Evolutionary conservation across 257 asterid species (phyloP), one percentile per base, ranked within the genome.

Genomic region (Linderniella brevidens): DNA sequence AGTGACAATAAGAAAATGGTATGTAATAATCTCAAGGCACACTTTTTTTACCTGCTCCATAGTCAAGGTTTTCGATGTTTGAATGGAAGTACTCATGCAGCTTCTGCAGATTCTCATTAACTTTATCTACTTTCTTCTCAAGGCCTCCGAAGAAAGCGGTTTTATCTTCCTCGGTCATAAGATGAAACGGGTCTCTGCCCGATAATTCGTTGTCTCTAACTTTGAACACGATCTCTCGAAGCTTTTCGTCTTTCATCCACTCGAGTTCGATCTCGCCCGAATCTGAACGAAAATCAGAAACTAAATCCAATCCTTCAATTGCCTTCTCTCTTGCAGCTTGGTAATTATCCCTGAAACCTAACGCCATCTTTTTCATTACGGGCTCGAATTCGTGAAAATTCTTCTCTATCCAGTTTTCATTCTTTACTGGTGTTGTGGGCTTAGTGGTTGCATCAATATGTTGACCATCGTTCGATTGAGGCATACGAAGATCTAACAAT

Each of bases 41-140:
- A n/a, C n/a, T n/a, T n/a, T n/a, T n/a, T 44, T 57, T 68, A 90
- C 99, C 99, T 79, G 93, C 75, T 53, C 96, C 99, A 55, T 90
- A 90, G 50, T 90, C 94, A 49, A 90, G 94, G 64, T 90, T 90
- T 57, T 90, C 96, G 58, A 85, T 79, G 72, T 90, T 81, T 5
- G 93, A 73, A 61, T 90, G 99, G 17, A 90, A 53, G 72, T 79
- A 90, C 52, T 79, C 76, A 56, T 90, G 99, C 80, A 90, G 64
- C 59, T 67, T 55, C 65, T 54, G 60, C 62, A 90, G 70, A 69
- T 67, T 83, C 39, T 57, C 66, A 58, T 81, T 90, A 64, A 67
- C 94, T 64, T 62, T 70, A 50, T 90, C 94, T 56, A 71, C 94
- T 68, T 71, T 81, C 71, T 79, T 77, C 77, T 77, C 94, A 47